A percentile compares a stretch with the other conserved stretches of the same genome.
phyloP scores from a whole-genome alignment of 1,284 basidiomycete genomes.

The Termitomyces sp. region DNA sequence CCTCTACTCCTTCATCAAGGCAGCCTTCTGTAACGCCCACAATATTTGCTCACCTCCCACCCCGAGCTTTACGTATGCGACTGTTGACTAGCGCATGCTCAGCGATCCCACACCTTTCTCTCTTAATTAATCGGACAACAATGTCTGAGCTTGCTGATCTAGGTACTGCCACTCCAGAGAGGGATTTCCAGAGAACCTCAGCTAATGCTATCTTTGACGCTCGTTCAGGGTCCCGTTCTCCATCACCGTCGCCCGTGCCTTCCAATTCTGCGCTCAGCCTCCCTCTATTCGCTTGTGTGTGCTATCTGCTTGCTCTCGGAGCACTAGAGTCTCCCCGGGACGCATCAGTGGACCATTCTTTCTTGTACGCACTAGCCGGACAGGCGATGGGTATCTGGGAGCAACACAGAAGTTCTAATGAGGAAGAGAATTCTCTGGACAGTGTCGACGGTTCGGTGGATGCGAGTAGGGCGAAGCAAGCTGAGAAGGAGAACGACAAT shows the following conservation, averaged over 20 bases:
- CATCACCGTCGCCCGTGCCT: constrained; percentile 2
- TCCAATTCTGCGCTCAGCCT: constrained; percentile 1
- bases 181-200: constrained; percentile 16
- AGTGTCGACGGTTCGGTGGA: constrained; percentile 3
- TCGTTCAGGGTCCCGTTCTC: constrained; percentile 20
- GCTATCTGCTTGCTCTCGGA: constrained; percentile 15
- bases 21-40: constrained; percentile 16
- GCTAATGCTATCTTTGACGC: constrained; percentile 12
- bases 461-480: constrained; percentile 4
- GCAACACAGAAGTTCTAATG: constrained; percentile 1
- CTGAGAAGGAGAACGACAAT: constrained; percentile 16
- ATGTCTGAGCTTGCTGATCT: constrained; percentile 9
- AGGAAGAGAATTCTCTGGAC: constrained; percentile 7
- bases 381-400: constrained; percentile 26
- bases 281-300: constrained; percentile 15
- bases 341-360: constrained; percentile 7
- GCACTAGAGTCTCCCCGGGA: constrained; percentile 8
- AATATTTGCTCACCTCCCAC: constrained; percentile 25
- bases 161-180: constrained; percentile 6
- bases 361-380: constrained; percentile 23
- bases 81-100: constrained; percentile 21
- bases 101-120: constrained; percentile 14
- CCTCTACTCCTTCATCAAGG: not conserved
- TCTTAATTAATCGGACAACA: constrained; percentile 15
- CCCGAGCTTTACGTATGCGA: constrained; percentile 17